phyloP scores from a whole-genome alignment of 257 asterid species.

The Ehretia macrophylla region DNA sequence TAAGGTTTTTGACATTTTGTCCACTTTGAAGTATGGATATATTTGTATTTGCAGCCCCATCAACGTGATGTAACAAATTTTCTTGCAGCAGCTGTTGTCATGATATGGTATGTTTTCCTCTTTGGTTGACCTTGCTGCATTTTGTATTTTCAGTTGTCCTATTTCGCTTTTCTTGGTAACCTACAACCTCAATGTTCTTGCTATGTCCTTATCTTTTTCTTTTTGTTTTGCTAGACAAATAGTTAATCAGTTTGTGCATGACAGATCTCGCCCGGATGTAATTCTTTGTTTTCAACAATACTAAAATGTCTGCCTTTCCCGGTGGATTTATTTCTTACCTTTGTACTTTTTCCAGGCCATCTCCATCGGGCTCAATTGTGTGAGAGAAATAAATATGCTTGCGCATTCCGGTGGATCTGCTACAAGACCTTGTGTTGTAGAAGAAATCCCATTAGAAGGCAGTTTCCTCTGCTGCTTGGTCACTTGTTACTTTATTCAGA shows the following conservation, averaged over 20 bases:
- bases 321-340: neutral
- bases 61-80: slow-evolving; percentile 74
- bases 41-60: slow-evolving; percentile 62
- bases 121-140: neutral
- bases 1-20: slow-evolving; percentile 7
- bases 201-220: slow-evolving; percentile 5
- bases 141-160: neutral
- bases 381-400: slow-evolving; percentile 91
- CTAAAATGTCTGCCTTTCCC: neutral
- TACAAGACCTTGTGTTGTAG: slow-evolving; percentile 92
- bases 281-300: slow-evolving; percentile 6
- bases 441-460: slow-evolving; percentile 83
- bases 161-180: too few species aligned
- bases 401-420: slow-evolving; percentile 97
- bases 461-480: slow-evolving; percentile 83
- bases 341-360: slow-evolving; percentile 51
- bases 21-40: slow-evolving; percentile 10
- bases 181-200: slow-evolving; percentile 2
- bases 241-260: slow-evolving; percentile 93
- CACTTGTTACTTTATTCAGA: slow-evolving; percentile 80
- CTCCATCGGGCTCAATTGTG: slow-evolving; percentile 79
- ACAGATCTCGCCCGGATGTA: slow-evolving; percentile 91
- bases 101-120: slow-evolving; percentile 67
- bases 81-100: slow-evolving; percentile 98
- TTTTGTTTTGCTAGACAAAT: slow-evolving; percentile 51